Evolutionary conservation across 78 protist species (phyloP).

Genomic region (Creolimax fragrantissima): DNA sequence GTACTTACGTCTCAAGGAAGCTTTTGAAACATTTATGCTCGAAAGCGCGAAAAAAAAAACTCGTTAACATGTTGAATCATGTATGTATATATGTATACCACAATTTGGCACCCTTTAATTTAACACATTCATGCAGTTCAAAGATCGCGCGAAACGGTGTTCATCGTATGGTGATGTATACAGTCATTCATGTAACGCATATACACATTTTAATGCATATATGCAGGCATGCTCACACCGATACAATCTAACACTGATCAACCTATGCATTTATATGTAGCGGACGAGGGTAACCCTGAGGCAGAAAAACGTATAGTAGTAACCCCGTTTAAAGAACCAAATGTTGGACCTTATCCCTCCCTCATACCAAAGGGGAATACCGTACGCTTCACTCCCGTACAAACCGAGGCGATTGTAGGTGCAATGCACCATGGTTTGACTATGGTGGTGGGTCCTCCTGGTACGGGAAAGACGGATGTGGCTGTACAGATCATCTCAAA

Average conservation of each 20-base stretch:
- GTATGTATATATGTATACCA: background rate
- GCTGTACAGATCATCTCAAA: conserved; percentile 83
- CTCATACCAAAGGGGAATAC: conserved; percentile 27
- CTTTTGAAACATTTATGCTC: background rate
- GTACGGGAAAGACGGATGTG: conserved; percentile 98
- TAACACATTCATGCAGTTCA: background rate
- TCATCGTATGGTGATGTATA: background rate
- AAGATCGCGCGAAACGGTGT: background rate
- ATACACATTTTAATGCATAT: background rate
- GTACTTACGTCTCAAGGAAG: background rate
- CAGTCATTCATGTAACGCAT: background rate
- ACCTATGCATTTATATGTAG: too few relatives aligned
- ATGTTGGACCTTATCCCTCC: conserved; percentile 57
- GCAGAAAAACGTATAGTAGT: background rate
- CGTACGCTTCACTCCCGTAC: conserved; percentile 60
- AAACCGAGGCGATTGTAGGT: conserved; percentile 58
- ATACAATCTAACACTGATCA: background rate
- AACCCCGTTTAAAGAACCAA: conserved; percentile 19
- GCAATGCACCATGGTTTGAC: conserved; percentile 74
- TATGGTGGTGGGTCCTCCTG: conserved; percentile 96
- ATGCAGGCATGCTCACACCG: background rate
- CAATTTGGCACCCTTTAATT: background rate
- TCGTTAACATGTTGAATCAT: background rate
- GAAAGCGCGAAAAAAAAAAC: background rate
- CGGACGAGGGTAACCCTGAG: too few relatives aligned